A percentile compares a stretch with the other conserved stretches of the same genome.
These are phyloP conservation scores for Rhodotorula sp. DNA, from an alignment of 1,284 basidiomycete species.

Conservation along the genomic window DNA sequence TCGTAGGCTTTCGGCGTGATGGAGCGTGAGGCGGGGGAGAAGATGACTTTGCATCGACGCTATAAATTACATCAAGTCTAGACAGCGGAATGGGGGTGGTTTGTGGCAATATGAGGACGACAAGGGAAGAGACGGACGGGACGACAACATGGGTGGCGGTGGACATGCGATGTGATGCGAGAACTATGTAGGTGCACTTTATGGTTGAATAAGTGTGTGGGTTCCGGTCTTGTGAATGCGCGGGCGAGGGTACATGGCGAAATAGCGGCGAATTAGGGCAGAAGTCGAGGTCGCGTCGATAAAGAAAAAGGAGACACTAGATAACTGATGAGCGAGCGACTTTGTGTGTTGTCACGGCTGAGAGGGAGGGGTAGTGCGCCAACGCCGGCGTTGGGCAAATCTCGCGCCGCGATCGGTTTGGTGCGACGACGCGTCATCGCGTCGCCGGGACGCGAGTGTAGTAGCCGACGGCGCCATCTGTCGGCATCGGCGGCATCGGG, in stretches of 20 bases:
- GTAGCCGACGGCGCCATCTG: slow-evolving; percentile 5
- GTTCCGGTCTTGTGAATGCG: not conserved
- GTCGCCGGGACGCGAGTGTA: slow-evolving; percentile 15
- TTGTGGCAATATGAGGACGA: not conserved
- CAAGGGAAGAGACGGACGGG: not conserved
- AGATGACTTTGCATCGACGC: not conserved
- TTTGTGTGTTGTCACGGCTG: no score
- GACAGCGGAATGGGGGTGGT: not conserved
- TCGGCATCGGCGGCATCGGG: slow-evolving; percentile 14
- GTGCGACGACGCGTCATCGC: not conserved
- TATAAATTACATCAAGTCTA: no score
- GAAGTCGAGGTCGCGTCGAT: not conserved
- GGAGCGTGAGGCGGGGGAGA: not conserved
- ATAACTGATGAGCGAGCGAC: no score
- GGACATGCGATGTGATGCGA: not conserved
- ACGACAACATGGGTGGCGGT: not conserved
- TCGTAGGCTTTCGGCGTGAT: not conserved
- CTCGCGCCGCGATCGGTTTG: no score
- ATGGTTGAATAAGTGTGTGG: not conserved
- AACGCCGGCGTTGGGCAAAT: not conserved
- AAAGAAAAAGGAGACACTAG: not conserved
- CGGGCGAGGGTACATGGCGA: not conserved
- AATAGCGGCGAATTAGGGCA: not conserved
- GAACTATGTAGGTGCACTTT: not conserved
- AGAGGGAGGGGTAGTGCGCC: not conserved